Evolutionary conservation across 2,329 filamentous ascomycete species (phyloP).

Genomic region (Fusarium sp.): DNA sequence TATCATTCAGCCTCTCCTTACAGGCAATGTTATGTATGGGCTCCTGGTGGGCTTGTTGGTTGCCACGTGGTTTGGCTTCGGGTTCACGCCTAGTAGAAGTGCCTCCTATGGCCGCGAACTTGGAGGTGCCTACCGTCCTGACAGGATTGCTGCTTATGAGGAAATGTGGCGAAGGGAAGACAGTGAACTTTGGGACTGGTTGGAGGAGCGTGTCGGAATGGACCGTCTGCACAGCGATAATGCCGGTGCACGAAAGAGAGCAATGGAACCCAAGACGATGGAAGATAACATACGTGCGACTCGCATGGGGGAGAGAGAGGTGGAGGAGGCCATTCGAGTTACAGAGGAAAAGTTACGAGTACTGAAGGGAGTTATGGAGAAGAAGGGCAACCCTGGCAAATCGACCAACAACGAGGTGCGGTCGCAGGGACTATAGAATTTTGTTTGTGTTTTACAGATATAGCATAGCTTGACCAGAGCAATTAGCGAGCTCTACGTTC

Average conservation of each 20-base stretch:
- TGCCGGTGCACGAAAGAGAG: constrained; percentile 59
- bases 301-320: constrained; percentile 79
- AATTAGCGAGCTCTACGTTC: constrained; percentile 47
- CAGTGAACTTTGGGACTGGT: constrained; percentile 91
- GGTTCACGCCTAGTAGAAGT: constrained; percentile 60
- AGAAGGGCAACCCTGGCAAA: constrained; percentile 52
- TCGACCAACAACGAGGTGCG: constrained; percentile 28
- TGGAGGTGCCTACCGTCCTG: constrained; percentile 61
- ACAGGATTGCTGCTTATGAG: constrained; percentile 87
- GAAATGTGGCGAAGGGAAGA: constrained; percentile 93
- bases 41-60: constrained; percentile 81
- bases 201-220: constrained; percentile 87
- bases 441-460: constrained; percentile 43
- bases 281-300: constrained; percentile 73
- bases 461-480: constrained; percentile 42
- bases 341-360: constrained; percentile 88
- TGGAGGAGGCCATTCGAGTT: constrained; percentile 85
- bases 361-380: constrained; percentile 79
- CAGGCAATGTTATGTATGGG: constrained; percentile 82
- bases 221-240: constrained; percentile 67
- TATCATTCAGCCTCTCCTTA: constrained; percentile 79
- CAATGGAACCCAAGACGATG: constrained; percentile 68
- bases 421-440: constrained; percentile 43
- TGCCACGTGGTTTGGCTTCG: constrained; percentile 80
- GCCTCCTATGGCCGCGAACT: constrained; percentile 55